Evolutionary conservation across 306 rosid genomes (phyloP), one percentile per base, ranked within the genome.

Genomic region (Gastrolobium villosum): DNA sequence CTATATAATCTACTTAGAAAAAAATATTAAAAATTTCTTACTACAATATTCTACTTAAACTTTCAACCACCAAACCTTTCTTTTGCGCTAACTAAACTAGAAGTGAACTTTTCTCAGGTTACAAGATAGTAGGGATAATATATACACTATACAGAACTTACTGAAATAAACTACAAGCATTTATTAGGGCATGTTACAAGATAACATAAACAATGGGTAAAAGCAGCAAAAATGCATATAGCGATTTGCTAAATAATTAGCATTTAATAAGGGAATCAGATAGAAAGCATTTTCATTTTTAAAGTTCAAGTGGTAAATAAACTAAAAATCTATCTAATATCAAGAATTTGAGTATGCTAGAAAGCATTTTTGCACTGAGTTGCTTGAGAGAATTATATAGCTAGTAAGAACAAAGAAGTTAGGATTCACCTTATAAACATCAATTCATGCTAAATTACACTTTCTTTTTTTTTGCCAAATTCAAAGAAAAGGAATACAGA

Each of bases 361-460:
- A 78, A 11, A 57, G 56, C 20, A 32, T 7, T 35, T 10, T 10
- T 60, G 35, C 55, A 44, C 31, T 9, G 28, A 70, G 11, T 61
- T 62, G 66, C 40, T 31, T 41, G 6, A 72, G 53, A 40, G n/a
- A 56, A 56, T 34, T 8, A 68, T 59, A 32, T 34, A 20, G 26
- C 61, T 59, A 69, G 26, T 43, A 63, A 79, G 36, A 72, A 52
- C 74, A 65, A 41, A 53, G 62, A 37, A 36, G 71, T 67, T 30
- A 46, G 54, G 70, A 68, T 60, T 79, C 55, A 31, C 53, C 28
- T 61, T 65, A 62, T 74, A 62, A 65, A 36, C 31, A 55, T 66
- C 69, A 10, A 44, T 76, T 86, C 86, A 61, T 75, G 53, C 86
- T 85, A 84, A 79, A 76, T 83, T 88, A 85, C 89, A 89, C 39